Base-by-base conservation (phyloP, 192 early-diverging fungal species). In the Coemansia sp. region DNA sequence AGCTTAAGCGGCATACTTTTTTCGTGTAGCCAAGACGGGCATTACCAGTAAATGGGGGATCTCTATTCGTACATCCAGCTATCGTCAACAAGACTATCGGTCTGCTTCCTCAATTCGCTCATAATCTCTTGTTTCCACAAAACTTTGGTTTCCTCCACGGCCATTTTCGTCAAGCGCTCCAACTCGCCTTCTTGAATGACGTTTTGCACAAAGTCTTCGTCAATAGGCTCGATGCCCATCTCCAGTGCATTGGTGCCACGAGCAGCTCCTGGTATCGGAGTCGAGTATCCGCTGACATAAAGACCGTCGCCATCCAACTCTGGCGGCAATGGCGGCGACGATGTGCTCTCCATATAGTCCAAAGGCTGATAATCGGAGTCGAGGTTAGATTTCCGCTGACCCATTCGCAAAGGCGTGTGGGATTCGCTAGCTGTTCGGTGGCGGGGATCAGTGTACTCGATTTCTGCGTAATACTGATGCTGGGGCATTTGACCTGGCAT, bases 151-250 rank as follows among this genome's bases (percentile, higher is more conserved):
- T 81, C 78, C 9, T 39, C 39, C 14, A 71, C 62, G 6, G 78
- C 78, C 36, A 71, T 71, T 10, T 63, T 65, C 2, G 78, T 75
- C 20, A 81, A 39, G 35, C 66, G 45, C 31, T 75, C 73, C 20
- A 81, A 40, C 17, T 81, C 73, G 15, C 68, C 78, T 38, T 81
- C 78, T 56, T 81, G 73, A 20, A 65, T 57, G 6, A 81, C 59
- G n/a, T 71, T 81, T 7, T 75, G 41, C 19, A 81, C 64, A 71
- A 81, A 75, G 22, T 81, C 78, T 54, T 65, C 42, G 40, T 81
- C 78, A 9, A 68, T 36, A 2, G 25, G 51, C 8, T 42, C 56
- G 22, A 60, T 12, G 29, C 38, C 54, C 32, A 27, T 17, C 54
- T 46, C 56, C 29, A 27, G 12, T 14, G 4, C 22, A 25, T 11